Evolutionary conservation across 202 grass and related monocot genomes (phyloP).

Genomic region (Musa balbisiana): DNA sequence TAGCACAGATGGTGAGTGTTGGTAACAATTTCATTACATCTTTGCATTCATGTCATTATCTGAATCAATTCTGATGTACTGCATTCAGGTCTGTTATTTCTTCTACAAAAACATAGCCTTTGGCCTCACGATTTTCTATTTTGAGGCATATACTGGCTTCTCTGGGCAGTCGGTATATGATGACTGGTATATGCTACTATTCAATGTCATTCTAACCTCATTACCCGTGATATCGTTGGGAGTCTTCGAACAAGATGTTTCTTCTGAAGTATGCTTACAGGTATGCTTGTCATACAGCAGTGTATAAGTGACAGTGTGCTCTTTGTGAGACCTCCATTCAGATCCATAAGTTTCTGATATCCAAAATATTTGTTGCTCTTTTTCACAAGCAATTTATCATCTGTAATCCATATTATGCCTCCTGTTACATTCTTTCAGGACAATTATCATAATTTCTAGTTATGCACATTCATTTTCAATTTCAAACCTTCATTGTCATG

Average conservation of each 20-base stretch:
- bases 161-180: constrained; percentile 66
- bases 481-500: background rate
- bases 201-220: constrained; percentile 71
- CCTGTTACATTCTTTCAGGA: background rate
- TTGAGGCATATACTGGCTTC: constrained; percentile 54
- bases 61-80: constrained; percentile 1
- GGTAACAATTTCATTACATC: background rate
- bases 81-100: constrained; percentile 81
- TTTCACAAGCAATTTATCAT: no score
- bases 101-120: constrained; percentile 94
- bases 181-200: constrained; percentile 52
- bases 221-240: constrained; percentile 72
- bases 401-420: no score
- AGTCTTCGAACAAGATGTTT: constrained; percentile 85
- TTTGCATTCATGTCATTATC: background rate
- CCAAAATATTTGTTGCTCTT: no score
- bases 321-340: background rate
- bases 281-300: constrained; percentile 8
- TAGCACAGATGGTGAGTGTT: constrained; percentile 57
- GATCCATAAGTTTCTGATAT: background rate
- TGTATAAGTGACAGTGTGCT: background rate
- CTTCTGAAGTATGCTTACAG: constrained; percentile 70
- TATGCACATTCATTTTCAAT: background rate
- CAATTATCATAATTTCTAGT: background rate
- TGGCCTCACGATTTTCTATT: constrained; percentile 72